Base-by-base conservation (phyloP, 306 rosid species). In the Begonia loranthoides region DNA sequence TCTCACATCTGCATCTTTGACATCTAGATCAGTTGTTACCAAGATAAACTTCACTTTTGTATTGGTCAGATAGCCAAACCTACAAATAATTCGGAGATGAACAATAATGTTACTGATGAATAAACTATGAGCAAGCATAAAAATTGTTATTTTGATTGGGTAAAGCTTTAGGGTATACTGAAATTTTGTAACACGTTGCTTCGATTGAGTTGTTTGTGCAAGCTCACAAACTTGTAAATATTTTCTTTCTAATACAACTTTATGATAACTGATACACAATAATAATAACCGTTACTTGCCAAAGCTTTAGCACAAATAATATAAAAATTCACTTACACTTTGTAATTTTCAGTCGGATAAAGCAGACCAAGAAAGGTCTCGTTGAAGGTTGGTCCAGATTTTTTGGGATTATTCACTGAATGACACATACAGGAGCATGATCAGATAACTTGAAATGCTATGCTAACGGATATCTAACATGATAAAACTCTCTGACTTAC, bases 11-110 rank as follows among this genome's bases (percentile, higher is more conserved):
- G 86, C 93, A 57, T 84, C 95, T 64, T 68, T 79, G 58, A 81
- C 87, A 84, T 88, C 95, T 16, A 84, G 76, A 84, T 84, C 95
- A 12, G 88, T 76, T 44, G 99, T 82, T 33, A 90, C 99, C 84
- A 90, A 71, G 54, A 86, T 86, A 62, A 90, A 83, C 76, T 90
- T 90, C 69, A 90, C 99, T 72, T 86, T 86, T 12, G 99, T 90
- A 66, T 90, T 90, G 40, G 95, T 90, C 74, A 90, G 68, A 69
- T 90, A 90, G 36, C 99, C 99, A 49, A 79, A 86, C 41, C 99
- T 90, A 73, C 64, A 73, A 63, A 67, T 15, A 22, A 66, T 11
- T n/a, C 47, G 9, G 1, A 43, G 33, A 46, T 45, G 38, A 64
- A 54, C 17, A 51, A 50, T 19, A 13, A n/a, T 9, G 0, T 1